Evolutionary conservation across 441 rosid genomes (phyloP), one percentile per base, ranked within the genome.

Genomic region (Gossypium aridum): DNA sequence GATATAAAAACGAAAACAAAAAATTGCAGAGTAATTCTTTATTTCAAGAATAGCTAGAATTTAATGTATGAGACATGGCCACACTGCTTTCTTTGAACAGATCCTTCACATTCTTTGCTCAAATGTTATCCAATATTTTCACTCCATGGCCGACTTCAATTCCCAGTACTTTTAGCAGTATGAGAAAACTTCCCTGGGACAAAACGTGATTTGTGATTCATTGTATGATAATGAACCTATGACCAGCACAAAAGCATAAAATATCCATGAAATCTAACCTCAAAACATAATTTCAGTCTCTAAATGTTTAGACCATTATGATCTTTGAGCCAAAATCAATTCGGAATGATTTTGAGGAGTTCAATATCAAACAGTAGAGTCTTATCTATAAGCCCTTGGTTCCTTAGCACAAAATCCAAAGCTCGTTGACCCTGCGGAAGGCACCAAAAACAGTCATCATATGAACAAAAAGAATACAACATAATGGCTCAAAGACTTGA

Each of bases 301-400:
- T 16, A 53, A 49, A 34, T 25, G 31, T 57, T 28, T 49, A 2
- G 59, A 74, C 39, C 20, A 25, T 28, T 25, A 60, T 37, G 34
- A 64, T 64, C 72, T 79, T 64, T 51, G 39, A 61, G 64, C 12
- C 7, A 28, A 65, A 61, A 62, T 84, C 78, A 82, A 74, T 80
- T 84, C 23, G 82, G 90, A 75, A 93, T 51, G 31, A 93, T 85
- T 78, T 93, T 93, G 70, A 93, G 89, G 77, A 95, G 98, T 84
- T 95, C 98, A 8, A 91, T 91, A 80, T 95, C 97, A 78, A 93
- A 95, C 65, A 93, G 88, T 72, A 93, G 86, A 62, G 98, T 93
- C 89, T 96, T 96, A 85, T 90, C 98, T 77, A 96, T 93, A 79
- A 91, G 85, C 67, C 96, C 98, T 86, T 90, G 98, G 88, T 93